These are phyloP conservation scores for Tolypocladium inflatum DNA, from an alignment of 2,329 filamentous ascomycete genomes.

Conservation along the genomic window DNA sequence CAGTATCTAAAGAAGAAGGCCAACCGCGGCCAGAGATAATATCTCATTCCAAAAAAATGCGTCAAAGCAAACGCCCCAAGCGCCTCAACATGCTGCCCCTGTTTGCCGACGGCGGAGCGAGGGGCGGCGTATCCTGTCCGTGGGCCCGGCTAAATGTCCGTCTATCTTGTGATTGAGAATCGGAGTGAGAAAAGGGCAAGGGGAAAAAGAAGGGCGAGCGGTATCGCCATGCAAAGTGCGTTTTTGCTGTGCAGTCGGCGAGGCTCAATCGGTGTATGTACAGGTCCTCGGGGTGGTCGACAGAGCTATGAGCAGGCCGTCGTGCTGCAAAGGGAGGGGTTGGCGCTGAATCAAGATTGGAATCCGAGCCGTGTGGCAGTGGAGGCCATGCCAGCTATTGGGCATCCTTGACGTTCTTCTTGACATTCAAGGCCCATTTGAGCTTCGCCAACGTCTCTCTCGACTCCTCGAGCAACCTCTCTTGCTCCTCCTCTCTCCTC, in stretches of 20 bases:
- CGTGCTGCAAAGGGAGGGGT: background rate
- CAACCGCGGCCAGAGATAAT: background rate
- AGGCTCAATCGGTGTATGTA: background rate
- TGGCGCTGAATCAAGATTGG: background rate
- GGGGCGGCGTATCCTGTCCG: background rate
- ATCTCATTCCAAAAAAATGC: background rate
- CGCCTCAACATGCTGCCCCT: background rate
- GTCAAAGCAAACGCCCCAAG: background rate
- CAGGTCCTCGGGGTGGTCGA: background rate
- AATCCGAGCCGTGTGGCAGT: background rate
- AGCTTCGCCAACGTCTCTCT: conserved; percentile 56
- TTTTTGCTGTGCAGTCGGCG: background rate
- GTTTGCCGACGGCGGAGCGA: background rate
- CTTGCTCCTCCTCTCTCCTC: conserved; percentile 51
- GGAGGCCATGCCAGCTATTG: conserved; percentile 24
- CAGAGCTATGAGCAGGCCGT: background rate
- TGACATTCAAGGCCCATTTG: conserved; percentile 62
- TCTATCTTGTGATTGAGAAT: background rate
- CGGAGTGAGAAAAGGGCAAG: background rate
- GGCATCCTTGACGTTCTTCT: conserved; percentile 48
- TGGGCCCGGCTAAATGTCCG: background rate
- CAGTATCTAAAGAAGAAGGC: background rate
- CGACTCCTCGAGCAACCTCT: conserved; percentile 47
- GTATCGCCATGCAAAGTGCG: background rate
- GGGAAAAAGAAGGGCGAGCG: background rate